phyloP scores from a whole-genome alignment of 768 basidiomycete genomes.

The Rhodotorula diobovata region DNA sequence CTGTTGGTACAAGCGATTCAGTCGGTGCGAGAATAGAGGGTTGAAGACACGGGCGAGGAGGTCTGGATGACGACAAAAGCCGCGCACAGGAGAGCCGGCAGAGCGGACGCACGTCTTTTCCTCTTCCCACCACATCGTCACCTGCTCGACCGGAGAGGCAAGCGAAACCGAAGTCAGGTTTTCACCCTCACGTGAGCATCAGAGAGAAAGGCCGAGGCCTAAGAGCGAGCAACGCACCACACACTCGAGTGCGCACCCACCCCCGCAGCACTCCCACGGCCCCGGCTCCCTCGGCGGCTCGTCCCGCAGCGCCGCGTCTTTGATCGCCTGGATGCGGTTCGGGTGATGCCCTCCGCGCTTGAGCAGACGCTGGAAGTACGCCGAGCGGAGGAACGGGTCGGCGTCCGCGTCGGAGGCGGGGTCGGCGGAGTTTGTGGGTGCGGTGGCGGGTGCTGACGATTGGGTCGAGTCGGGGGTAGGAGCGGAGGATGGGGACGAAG shows the following conservation, averaged over 20 bases:
- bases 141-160: background rate
- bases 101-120: constrained; percentile 19
- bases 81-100: no score
- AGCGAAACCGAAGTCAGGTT: background rate
- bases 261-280: constrained; percentile 21
- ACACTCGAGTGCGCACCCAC: constrained; percentile 20
- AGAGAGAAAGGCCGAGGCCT: no score
- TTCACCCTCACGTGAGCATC: background rate
- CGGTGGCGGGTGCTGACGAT: background rate
- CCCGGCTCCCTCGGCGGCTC: constrained; percentile 18
- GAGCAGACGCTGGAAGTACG: constrained; percentile 15
- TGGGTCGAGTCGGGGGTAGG: background rate
- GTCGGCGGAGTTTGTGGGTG: background rate
- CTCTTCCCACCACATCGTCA: constrained; percentile 26
- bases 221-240: constrained; percentile 8
- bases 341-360: background rate
- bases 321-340: constrained; percentile 6
- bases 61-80: no score
- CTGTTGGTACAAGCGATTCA: background rate
- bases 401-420: background rate
- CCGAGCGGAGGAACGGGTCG: background rate
- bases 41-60: no score
- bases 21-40: no score
- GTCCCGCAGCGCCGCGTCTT: constrained; percentile 4
- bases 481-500: background rate